Evolutionary conservation across 2,329 filamentous ascomycete genomes (phyloP), one percentile per base, ranked within the genome.

Genomic region (Aureobasidium mangrovei): DNA sequence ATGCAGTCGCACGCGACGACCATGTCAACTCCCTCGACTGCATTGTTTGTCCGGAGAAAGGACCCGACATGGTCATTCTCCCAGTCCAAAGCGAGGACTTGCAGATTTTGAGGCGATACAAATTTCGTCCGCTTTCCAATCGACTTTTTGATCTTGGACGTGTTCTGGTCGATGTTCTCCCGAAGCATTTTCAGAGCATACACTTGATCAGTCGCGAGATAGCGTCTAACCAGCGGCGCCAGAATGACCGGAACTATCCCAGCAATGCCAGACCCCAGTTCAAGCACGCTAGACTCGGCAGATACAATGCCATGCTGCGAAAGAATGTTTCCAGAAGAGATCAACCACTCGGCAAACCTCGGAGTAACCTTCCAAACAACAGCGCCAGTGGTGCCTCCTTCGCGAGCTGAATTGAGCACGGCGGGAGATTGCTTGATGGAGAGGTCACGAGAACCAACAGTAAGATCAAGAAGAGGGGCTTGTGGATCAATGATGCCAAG

Each of bases 341-440:
- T 76, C 43, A 97, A 77, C 89, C 89, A 97, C 60, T 81, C 74
- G 26, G 91, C 88, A 64, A 97, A 83, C 42, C 83, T 74, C 7
- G 91, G 89, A 0, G 89, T 91, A 61, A 95, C 85, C 69, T 87
- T 90, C 93, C 93, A 98, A 7, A 97, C 75, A 18, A 95, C 81
- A 64, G 86, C 86, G 43, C 86, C 85, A 1, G 86, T 90, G 1
- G 86, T 90, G 1, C 85, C 86, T 9, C 78, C 84, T 29, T 81
- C 77, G 32, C 90, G 81, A 58, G 83, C 80, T 1, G 90, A 95
- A 1, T 83, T 83, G 36, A 98, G 78, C 7, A 97, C 76, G 7
- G 83, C 81, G 0, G 90, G 91, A 1, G 89, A 95, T 69, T 97
- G 93, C 58, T 83, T 78, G 61, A 97, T 85, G 33, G 78, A 80